Evolutionary conservation across 805 yeast species (phyloP).

Genomic region (Hanseniaspora osmophila): DNA sequence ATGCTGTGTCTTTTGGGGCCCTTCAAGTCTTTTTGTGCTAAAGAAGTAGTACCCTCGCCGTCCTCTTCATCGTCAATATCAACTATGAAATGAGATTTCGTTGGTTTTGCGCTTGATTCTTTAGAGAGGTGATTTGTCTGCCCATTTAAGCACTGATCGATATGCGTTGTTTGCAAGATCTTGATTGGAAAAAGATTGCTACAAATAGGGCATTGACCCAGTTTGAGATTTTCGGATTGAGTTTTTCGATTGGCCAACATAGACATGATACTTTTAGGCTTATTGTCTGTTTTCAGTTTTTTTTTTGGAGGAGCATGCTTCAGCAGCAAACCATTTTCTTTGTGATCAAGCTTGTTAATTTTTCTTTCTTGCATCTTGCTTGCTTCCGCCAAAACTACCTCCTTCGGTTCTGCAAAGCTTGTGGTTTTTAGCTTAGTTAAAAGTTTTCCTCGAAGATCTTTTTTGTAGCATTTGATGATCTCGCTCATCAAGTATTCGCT

Average conservation of each 20-base stretch:
- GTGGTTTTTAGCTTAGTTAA: slow-evolving; percentile 18
- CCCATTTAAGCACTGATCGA: slow-evolving; percentile 43
- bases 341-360: slow-evolving; percentile 8
- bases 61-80: neutral
- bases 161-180: slow-evolving; percentile 43
- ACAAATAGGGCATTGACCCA: slow-evolving; percentile 60
- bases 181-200: slow-evolving; percentile 36
- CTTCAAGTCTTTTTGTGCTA: too few species aligned
- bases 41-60: neutral
- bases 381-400: neutral
- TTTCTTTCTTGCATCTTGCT: neutral
- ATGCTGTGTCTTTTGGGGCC: too few species aligned
- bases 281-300: slow-evolving; percentile 1
- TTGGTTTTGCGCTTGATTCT: neutral
- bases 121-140: slow-evolving; percentile 14
- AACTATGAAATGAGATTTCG: neutral
- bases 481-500: slow-evolving; percentile 64
- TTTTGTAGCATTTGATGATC: slow-evolving; percentile 37
- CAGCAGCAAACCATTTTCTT: slow-evolving; percentile 1
- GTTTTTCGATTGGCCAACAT: slow-evolving; percentile 8
- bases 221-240: slow-evolving; percentile 6
- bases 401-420: slow-evolving; percentile 1
- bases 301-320: slow-evolving; percentile 4
- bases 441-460: slow-evolving; percentile 27
- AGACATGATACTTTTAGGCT: slow-evolving; percentile 7